Conservation (phyloP, 305 asterid species). For the Rubia tinctorum region DNA sequence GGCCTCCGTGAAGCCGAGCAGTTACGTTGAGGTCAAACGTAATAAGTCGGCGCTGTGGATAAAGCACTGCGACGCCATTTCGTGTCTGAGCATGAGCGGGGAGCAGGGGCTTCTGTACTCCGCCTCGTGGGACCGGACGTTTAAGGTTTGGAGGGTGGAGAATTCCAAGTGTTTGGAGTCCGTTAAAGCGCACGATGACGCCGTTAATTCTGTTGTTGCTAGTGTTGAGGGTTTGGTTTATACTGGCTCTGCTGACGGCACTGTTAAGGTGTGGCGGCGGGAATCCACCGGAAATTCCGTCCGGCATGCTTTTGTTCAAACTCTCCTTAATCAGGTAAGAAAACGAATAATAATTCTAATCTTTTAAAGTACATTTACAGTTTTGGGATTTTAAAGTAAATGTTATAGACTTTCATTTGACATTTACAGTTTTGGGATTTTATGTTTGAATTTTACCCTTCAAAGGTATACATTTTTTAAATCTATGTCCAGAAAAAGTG, state of each 20-base stretch:
- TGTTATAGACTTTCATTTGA: no score
- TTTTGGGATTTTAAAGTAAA: no score
- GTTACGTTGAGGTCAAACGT: constrained; percentile 62
- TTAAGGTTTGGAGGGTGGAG: constrained; percentile 72
- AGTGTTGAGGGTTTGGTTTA: constrained; percentile 54
- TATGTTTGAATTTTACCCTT: no score
- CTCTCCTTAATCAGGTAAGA: constrained; percentile 41
- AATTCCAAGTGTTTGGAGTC: constrained; percentile 71
- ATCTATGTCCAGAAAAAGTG: no score
- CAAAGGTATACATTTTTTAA: no score
- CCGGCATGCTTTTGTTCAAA: constrained; percentile 40
- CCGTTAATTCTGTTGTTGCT: constrained; percentile 68
- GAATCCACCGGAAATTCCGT: constrained; percentile 45
- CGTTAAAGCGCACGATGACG: constrained; percentile 85
- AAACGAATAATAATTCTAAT: background rate
- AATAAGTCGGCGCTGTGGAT: constrained; percentile 64
- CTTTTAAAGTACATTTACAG: no score
- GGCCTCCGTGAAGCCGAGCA: constrained; percentile 66
- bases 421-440: no score
- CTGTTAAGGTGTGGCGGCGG: constrained; percentile 73
- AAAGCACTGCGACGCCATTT: constrained; percentile 77
- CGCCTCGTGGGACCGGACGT: constrained; percentile 82
- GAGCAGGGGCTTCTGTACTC: constrained; percentile 61
- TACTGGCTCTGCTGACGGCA: constrained; percentile 88
- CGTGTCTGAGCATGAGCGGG: constrained; percentile 68